Conservation (phyloP, 805 yeast species). For the Brettanomyces naardenensis region DNA sequence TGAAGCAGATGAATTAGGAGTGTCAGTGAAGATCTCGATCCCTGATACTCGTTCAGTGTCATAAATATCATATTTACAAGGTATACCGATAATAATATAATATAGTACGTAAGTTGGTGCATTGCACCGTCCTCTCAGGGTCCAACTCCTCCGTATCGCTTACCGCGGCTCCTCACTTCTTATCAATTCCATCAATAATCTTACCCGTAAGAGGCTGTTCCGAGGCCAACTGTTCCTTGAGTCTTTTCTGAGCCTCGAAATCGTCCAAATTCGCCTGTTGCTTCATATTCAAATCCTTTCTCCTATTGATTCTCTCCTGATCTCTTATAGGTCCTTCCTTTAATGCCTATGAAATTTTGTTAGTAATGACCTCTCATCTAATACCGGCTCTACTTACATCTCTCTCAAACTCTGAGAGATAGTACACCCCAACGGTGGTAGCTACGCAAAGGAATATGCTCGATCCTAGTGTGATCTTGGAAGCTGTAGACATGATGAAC, state of each 20-base stretch:
- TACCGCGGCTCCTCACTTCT: constrained; percentile 3
- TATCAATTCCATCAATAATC: constrained; percentile 31
- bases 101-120: too few species aligned
- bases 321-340: constrained; percentile 84
- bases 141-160: too few species aligned
- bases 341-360: constrained; percentile 34
- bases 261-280: constrained; percentile 54
- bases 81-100: too few species aligned
- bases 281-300: constrained; percentile 26
- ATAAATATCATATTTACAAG: too few species aligned
- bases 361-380: background rate
- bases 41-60: too few species aligned
- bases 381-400: constrained; percentile 32
- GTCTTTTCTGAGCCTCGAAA: constrained; percentile 55
- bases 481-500: constrained; percentile 81
- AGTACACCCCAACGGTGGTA: constrained; percentile 62
- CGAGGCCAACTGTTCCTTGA: constrained; percentile 47
- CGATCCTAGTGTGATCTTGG: constrained; percentile 63
- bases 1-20: too few species aligned
- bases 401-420: constrained; percentile 61
- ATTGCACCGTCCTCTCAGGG: too few species aligned
- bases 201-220: constrained; percentile 60
- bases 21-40: too few species aligned
- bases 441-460: constrained; percentile 48
- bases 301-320: constrained; percentile 52